Evolutionary conservation across 2,329 filamentous ascomycete genomes (phyloP).

Genomic region (Clarireedia monteithiana): DNA sequence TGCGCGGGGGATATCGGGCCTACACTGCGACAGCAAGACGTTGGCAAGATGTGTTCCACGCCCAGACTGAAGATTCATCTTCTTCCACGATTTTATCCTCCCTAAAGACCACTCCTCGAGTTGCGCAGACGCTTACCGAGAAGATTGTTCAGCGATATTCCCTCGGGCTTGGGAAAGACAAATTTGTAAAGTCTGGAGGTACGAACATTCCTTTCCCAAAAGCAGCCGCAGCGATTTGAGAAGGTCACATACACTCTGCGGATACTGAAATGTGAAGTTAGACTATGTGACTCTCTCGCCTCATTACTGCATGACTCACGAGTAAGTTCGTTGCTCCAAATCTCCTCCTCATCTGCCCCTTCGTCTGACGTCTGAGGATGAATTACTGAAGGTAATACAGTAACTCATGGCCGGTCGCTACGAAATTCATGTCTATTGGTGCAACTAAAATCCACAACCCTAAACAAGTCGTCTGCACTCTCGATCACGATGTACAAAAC

Average conservation of each 20-base stretch:
- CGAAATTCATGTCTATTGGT: constrained; percentile 77
- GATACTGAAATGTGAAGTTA: neutral
- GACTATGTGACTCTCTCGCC: constrained; percentile 77
- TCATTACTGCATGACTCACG: constrained; percentile 62
- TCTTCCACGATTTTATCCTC: constrained; percentile 47
- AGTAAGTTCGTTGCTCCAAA: neutral
- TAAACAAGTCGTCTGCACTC: constrained; percentile 69
- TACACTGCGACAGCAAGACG: constrained; percentile 26
- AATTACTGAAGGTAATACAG: constrained; percentile 47
- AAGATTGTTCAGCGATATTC: constrained; percentile 85
- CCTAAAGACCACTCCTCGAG: constrained; percentile 31
- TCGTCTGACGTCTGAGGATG: neutral
- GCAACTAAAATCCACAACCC: constrained; percentile 65
- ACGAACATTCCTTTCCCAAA: neutral
- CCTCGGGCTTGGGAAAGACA: constrained; percentile 65
- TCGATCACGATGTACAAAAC: constrained; percentile 89
- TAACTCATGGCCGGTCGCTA: constrained; percentile 67
- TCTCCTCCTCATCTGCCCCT: neutral
- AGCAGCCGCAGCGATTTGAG: neutral
- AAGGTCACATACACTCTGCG: neutral
- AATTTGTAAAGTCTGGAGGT: constrained; percentile 61
- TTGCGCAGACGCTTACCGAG: constrained; percentile 75
- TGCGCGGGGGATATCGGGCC: constrained; percentile 19
- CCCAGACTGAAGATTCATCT: constrained; percentile 49
- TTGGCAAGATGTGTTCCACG: constrained; percentile 51